Base-by-base conservation (phyloP, 2,329 filamentous ascomycete genomes). In the Colletotrichum sp. region DNA sequence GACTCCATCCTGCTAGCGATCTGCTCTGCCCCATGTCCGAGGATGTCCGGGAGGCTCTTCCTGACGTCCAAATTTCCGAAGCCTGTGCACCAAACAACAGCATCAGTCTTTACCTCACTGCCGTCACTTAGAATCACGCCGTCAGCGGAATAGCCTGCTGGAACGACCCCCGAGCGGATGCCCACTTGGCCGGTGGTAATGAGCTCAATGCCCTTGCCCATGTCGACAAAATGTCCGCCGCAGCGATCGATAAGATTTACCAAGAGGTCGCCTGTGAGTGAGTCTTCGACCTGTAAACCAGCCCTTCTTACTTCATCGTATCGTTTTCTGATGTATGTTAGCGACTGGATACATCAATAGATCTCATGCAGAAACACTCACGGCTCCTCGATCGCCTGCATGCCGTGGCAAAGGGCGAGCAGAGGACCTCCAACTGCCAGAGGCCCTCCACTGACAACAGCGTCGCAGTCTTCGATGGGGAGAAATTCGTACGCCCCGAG, bases 81-180 rank as follows among this genome's bases (percentile, higher is more conserved):
- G 2, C 84, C 84, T 4, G 83, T 85, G 65, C 84, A 85, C 83
- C 84, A 85, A 3, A 85, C 68, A 4, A 86, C 71, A 1, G 81
- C 83, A 70, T 85, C 83, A 0, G 79, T 79, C 15, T 83, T 80
- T 8, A 83, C 30, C 7, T 28, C 55, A 28, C 77, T 84, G 1
- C 80, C 81, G 56, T 85, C 83, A 1, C 79, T 81, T 32, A 85
- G 79, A 6, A 36, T 18, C 8, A 85, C 65, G 0, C 84, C 83
- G 0, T 72, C 77, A 15, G 76, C n/a, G 1, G 79, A 82, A 70
- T 81, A 84, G 3, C 78, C 79, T 8, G 78, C 68, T 8, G 82
- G 81, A 28, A 82, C 80, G 6, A 80, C 79, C 3, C 78, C 77
- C 3, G 80, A 79, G 36, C 81, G 82, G n/a, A 84, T 30, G 8